Evolutionary conservation across 208 protist species (phyloP), one percentile per base, ranked within the genome.

Genomic region (Leishmania tarentolae): DNA sequence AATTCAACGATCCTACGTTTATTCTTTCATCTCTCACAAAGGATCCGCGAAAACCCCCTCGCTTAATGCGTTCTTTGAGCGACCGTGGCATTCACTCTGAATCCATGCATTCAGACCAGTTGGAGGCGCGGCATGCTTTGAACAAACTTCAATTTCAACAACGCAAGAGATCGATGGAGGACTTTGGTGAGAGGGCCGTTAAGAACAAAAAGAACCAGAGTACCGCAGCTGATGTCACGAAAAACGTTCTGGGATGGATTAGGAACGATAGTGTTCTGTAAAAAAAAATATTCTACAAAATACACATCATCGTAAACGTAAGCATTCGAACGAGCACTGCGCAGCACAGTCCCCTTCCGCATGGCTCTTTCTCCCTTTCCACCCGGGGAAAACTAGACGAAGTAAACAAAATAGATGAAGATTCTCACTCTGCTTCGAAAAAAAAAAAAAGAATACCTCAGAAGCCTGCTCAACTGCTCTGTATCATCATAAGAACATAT

Each of bases 241-340:
- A 94, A 76, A 93, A 94, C 83, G 90, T 96, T 70, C 83, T 97
- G 61, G 92, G 92, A 9, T 97, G 94, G 92, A 97, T 97, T 85
- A 82, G 88, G 15, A 94, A 81, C n/a, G 89, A 94, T 57, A 79
- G 75, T 52, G 59, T 35, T 59, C 68, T 75, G 28, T 85, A 79
- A 53, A 1, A 68, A 1, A 68, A 17, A 3, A 37, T 68, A 19
- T 79, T 56, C 15, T 56, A 9, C 24, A n/a, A 46, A 44, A 28
- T 24, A 44, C 28, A n/a, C 68, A 4, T 40, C 44, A 73, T 7
- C 28, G 19, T 50, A 4, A 73, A 53, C 24, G 19, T 17, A 50
- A 73, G 31, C 47, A 2, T 28, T 15, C 31, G 21, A 44, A 40
- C 15, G 37, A 50, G 40, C 50, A 17, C 50, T 37, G 9, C 50